Evolutionary conservation across 2,329 filamentous ascomycete species (phyloP).

Genomic region (Nannizziopsis barbatae): DNA sequence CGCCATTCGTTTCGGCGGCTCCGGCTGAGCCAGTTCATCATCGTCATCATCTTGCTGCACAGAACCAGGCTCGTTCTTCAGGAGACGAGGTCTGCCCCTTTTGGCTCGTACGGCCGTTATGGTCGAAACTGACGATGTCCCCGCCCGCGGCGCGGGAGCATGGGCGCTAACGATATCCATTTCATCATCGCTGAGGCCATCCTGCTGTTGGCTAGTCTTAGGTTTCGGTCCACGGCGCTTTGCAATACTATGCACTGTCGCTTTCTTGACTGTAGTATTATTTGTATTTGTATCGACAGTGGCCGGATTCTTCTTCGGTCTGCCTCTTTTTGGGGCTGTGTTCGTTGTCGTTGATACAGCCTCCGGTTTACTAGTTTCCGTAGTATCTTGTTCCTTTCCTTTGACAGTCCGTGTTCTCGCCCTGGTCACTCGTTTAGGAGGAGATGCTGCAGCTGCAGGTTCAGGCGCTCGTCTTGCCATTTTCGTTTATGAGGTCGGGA

Average conservation of each 20-base stretch:
- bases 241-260: not conserved
- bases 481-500: not conserved
- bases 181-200: slow-evolving; percentile 16
- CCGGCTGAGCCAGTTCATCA: slow-evolving; percentile 19
- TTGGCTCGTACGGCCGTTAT: not conserved
- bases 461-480: slow-evolving; percentile 14
- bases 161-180: slow-evolving; percentile 15
- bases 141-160: not conserved
- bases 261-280: not conserved
- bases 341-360: not conserved
- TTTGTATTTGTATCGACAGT: not conserved
- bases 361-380: not conserved
- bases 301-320: slow-evolving; percentile 12
- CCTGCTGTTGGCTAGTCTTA: not conserved
- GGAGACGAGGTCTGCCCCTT: not conserved
- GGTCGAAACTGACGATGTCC: not conserved
- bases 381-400: not conserved
- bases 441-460: slow-evolving; percentile 6
- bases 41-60: slow-evolving; percentile 18
- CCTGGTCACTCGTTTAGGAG: slow-evolving; percentile 16
- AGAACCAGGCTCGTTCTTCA: not conserved
- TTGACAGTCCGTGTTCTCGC: slow-evolving; percentile 12
- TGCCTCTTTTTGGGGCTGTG: slow-evolving; percentile 11
- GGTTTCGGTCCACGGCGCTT: slow-evolving; percentile 8
- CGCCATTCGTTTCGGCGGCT: slow-evolving; percentile 13